A percentile compares a stretch with the other conserved stretches of the same genome.
Evolutionary conservation across 257 asterid species (phyloP).

Genomic region (Plectranthus barbatus): DNA sequence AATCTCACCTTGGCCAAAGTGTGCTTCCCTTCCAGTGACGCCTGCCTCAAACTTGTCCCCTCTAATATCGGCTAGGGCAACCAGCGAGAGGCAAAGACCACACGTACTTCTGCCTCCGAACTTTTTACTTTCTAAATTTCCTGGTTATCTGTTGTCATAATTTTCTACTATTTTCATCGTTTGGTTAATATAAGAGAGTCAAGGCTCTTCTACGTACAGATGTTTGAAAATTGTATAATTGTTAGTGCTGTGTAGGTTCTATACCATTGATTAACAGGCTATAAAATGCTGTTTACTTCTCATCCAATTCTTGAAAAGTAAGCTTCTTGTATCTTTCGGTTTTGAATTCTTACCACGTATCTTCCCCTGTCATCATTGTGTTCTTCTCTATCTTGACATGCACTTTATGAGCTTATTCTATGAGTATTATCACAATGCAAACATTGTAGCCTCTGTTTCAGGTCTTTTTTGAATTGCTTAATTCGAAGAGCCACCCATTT

Average conservation of each 20-base stretch:
- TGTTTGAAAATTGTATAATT: not conserved
- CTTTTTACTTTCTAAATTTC: not conserved
- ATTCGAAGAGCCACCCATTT: not conserved
- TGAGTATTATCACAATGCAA: not conserved
- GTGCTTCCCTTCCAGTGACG: slow-evolving; percentile 76
- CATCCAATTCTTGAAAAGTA: not conserved
- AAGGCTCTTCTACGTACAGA: too few relatives aligned
- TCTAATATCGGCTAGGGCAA: slow-evolving; percentile 35
- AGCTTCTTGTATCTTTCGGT: not conserved
- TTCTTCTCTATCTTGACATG: not conserved
- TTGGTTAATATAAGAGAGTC: not conserved
- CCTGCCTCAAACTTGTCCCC: slow-evolving; percentile 59
- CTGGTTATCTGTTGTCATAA: not conserved
- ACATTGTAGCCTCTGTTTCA: not conserved
- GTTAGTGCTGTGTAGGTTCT: not conserved
- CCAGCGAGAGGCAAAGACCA: slow-evolving; percentile 43
- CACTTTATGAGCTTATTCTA: not conserved
- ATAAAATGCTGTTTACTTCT: not conserved
- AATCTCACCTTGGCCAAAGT: slow-evolving; percentile 42
- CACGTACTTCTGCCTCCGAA: slow-evolving; percentile 37
- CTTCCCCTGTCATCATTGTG: not conserved
- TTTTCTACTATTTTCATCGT: not conserved
- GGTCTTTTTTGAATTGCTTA: not conserved
- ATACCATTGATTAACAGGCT: not conserved
- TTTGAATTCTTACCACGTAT: not conserved